A percentile compares a stretch with the other conserved stretches of the same genome.
phyloP scores from a whole-genome alignment of 768 basidiomycete genomes.

The Termitomyces sp. region DNA sequence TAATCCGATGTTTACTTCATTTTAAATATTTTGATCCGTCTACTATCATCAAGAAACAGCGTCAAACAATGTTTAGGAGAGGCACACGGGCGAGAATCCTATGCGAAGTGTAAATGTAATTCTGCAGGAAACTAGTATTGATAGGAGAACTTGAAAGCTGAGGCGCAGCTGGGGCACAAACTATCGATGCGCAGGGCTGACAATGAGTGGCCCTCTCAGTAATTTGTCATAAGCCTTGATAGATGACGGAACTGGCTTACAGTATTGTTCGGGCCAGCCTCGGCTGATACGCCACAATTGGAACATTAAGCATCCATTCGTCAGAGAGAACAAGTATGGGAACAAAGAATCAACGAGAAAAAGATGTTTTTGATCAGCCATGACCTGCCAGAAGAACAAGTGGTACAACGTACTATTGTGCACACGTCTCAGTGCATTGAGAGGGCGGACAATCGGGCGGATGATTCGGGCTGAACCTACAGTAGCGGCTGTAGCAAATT shows the following conservation, averaged over 20 bases:
- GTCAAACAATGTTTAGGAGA: too few relatives aligned
- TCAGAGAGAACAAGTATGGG: not conserved
- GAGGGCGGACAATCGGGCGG: slow-evolving; percentile 37
- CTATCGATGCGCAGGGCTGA: slow-evolving; percentile 38
- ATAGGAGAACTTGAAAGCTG: not conserved
- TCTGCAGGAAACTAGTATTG: not conserved
- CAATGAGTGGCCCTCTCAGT: not conserved
- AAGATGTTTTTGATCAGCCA: not conserved
- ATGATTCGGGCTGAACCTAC: slow-evolving; percentile 51
- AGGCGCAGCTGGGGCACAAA: slow-evolving; percentile 32
- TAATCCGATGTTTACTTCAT: too few relatives aligned
- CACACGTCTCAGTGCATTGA: slow-evolving; percentile 31
- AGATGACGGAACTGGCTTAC: slow-evolving; percentile 20
- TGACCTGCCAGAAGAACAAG: not conserved
- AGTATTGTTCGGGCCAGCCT: slow-evolving; percentile 41
- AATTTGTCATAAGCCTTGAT: too few relatives aligned
- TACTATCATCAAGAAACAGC: too few relatives aligned
- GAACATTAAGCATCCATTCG: too few relatives aligned
- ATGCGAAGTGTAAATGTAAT: not conserved
- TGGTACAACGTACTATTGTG: slow-evolving; percentile 39
- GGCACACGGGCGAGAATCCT: too few relatives aligned
- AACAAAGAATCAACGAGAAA: not conserved
- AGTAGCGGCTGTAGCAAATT: slow-evolving; percentile 24
- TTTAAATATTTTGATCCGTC: too few relatives aligned
- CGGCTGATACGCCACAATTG: slow-evolving; percentile 23